Conservation (phyloP, 108 stramenopile genomes). For the Cyclotella baltica region DNA sequence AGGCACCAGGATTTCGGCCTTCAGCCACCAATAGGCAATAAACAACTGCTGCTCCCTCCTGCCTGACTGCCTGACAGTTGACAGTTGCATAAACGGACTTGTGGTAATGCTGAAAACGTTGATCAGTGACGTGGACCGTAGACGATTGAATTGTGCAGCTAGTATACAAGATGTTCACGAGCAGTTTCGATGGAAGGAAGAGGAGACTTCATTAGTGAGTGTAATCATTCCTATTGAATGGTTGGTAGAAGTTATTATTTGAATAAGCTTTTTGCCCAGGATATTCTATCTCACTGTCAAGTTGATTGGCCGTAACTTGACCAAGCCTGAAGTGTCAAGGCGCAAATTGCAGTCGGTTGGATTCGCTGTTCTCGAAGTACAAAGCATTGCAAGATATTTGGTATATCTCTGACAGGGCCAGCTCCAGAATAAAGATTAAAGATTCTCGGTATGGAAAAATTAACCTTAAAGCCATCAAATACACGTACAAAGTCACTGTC, state of each 20-base stretch:
- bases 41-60: too few relatives aligned
- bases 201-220: constrained; percentile 87
- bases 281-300: constrained; percentile 97
- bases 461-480: constrained; percentile 85
- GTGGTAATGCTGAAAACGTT: too few relatives aligned
- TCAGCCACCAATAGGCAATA: too few relatives aligned
- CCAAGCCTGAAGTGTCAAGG: constrained; percentile 69
- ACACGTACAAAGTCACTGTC: constrained; percentile 84
- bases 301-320: too few relatives aligned
- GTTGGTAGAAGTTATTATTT: constrained; percentile 98
- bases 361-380: constrained; percentile 96
- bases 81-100: too few relatives aligned
- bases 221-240: constrained; percentile 98
- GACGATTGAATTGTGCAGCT: constrained; percentile 91
- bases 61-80: too few relatives aligned
- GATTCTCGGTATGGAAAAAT: constrained; percentile 93
- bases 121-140: too few relatives aligned
- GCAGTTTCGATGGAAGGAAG: constrained; percentile 90
- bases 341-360: constrained; percentile 97
- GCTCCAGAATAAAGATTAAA: constrained; percentile 90
- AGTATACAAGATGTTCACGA: constrained; percentile 95
- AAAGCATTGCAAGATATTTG: constrained; percentile 97
- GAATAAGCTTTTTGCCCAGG: constrained; percentile 97
- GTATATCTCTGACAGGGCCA: constrained; percentile 96
- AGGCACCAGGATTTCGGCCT: too few relatives aligned